A percentile compares a stretch with the other conserved stretches of the same genome.
These are phyloP conservation scores for Datisca glomerata DNA, from an alignment of 306 rosid genomes.

Conservation along the genomic window DNA sequence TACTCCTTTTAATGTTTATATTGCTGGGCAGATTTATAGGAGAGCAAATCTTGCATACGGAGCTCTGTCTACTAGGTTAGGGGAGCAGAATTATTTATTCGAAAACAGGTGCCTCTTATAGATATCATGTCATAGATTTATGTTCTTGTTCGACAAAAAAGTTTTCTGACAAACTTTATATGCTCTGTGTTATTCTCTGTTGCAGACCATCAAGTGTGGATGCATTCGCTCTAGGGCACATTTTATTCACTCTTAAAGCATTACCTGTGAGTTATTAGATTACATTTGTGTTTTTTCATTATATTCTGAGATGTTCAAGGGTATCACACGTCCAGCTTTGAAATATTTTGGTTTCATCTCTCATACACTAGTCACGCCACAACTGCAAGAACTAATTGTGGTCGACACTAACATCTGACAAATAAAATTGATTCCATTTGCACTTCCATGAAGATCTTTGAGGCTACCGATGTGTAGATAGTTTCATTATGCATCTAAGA, in stretches of 20 bases:
- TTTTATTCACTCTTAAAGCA: constrained; percentile 57
- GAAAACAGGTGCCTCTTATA: constrained; percentile 55
- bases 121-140: constrained; percentile 1
- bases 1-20: constrained; percentile 5
- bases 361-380: no score
- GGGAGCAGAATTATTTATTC: constrained; percentile 50
- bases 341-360: neutral
- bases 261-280: constrained; percentile 63
- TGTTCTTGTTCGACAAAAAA: neutral
- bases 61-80: constrained; percentile 62
- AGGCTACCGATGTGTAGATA: no score
- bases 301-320: neutral
- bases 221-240: constrained; percentile 80
- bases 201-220: constrained; percentile 91
- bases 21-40: constrained; percentile 53
- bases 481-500: no score
- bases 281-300: neutral
- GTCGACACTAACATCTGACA: no score
- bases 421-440: no score
- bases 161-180: neutral
- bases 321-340: neutral
- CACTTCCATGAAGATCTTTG: no score
- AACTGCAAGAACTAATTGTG: no score
- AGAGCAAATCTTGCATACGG: constrained; percentile 61
- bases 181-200: neutral